Evolutionary conservation across 805 yeast species (phyloP), one percentile per base, ranked within the genome.

Genomic region (Candida boleticola): DNA sequence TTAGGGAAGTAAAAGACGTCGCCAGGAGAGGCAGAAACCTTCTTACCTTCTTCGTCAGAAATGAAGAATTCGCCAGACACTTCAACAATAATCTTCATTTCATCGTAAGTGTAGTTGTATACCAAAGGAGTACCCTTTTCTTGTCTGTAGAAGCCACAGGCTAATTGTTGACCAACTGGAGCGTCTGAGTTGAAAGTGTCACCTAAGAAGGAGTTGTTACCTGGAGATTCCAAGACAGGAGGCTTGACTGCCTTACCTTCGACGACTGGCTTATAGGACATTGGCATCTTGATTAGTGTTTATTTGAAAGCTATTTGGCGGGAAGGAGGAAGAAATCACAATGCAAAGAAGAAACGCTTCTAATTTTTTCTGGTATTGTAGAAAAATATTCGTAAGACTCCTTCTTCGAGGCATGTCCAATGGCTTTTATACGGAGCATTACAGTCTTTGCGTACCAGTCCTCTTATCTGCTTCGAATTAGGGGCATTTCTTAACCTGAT

Each of bases 131-230:
- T 81, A 45, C 89, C 89, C 42, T 68, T 66, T 61, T 80, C 83
- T 64, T 83, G 88, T 55, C 70, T 74, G 75, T 78, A 83, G 68
- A 83, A 82, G 40, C 89, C 89, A 58, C 82, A 71, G 14, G 82
- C 63, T 49, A 83, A 77, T 59, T 78, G 79, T 58, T 80, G 63
- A 38, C 77, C 87, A 39, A 68, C 60, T 52, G 79, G 80, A 41
- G 81, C 82, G 21, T 77, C 80, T 17, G 84, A 77, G 32, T 81
- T 73, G 64, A 77, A 77, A 48, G 73, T 68, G 56, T 83, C 89
- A 41, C 86, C 84, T 47, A 83, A 71, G 71, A 79, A 83, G 5
- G 89, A 75, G 63, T 83, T 83, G 69, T 73, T 77, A 46, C 83
- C 83, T 61, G 82, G 81, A 42, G 83, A 71, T 43, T 83, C 80